Base-by-base conservation (phyloP, 2,329 filamentous ascomycete species). In the Colletotrichum endophyticum region DNA sequence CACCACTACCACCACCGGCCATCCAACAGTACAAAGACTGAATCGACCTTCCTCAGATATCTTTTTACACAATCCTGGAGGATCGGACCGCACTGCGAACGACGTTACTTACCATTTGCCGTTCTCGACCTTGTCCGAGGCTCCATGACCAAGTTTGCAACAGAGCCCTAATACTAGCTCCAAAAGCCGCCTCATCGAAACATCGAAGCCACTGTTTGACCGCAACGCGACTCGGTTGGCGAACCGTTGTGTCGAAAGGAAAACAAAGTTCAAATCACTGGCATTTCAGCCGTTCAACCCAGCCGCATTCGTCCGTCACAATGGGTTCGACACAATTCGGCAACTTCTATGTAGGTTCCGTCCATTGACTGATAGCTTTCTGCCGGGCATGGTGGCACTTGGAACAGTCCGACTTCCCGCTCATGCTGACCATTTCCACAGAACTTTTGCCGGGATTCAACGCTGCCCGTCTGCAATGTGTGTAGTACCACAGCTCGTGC, bases 371-470 rank as follows among this genome's bases (percentile, higher is more conserved):
- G n/a, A 36, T 77, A 27, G 80, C 77, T 73, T 79, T 74, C 76
- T 78, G 32, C n/a, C n/a, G 44, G 44, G 44, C 44, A 12, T 49
- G 44, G n/a, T 49, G 19, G 44, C 11, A 49, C 22, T 22, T 49
- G 12, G n/a, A 49, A 22, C 19, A 49, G 44, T 49, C 81, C 82
- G 79, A 82, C 76, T 71, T 73, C 77, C 80, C 80, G 77, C 57
- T 69, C 64, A 72, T 73, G 59, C 70, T 76, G 22, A 76, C 44
- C 28, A 27, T 15, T 13, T 53, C 27, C 75, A 82, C 82, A 96
- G 94, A 88, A 94, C 83, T 96, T 97, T 84, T 97, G 95, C 89
- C 93, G 91, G 84, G 94, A 96, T 87, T 95, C 95, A 81, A 96
- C 94, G 74, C 89, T 96, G 81, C 95, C 95, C 71, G 89, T 96